phyloP scores from a whole-genome alignment of 352 stramenopile species.

The Phytophthora citrophthora region DNA sequence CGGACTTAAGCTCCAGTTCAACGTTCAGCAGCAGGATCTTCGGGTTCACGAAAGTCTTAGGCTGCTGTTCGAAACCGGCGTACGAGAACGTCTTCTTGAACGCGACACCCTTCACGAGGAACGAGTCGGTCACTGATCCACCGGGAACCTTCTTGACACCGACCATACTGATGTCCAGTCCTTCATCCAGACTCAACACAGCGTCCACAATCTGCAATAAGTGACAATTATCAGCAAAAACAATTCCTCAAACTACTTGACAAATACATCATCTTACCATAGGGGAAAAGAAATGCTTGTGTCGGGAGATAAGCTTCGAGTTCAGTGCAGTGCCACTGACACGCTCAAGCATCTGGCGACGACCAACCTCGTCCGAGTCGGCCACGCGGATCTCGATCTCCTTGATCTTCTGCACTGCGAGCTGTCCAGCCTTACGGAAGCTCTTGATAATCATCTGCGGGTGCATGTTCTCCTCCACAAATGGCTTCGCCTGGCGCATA shows the following conservation, averaged over 20 bases:
- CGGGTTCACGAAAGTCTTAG: constrained; percentile 96
- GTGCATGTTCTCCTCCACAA: constrained; percentile 98
- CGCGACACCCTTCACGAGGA: constrained; percentile 97
- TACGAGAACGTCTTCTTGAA: constrained; percentile 99
- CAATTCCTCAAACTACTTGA: neutral
- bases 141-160: constrained; percentile 98
- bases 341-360: constrained; percentile 91
- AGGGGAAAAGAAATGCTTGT: constrained; percentile 98
- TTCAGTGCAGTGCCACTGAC: constrained; percentile 97
- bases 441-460: constrained; percentile 93
- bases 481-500: constrained; percentile 97
- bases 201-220: constrained; percentile 92
- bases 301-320: constrained; percentile 97
- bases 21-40: constrained; percentile 99
- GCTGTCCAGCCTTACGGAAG: constrained; percentile 83
- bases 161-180: constrained; percentile 92
- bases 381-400: constrained; percentile 87
- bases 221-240: constrained; percentile 9
- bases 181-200: constrained; percentile 92
- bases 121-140: constrained; percentile 97
- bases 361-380: constrained; percentile 77
- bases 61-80: constrained; percentile 99
- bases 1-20: constrained; percentile 98
- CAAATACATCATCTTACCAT: constrained; percentile 75
- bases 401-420: constrained; percentile 88